Conservation (phyloP, 2,329 filamentous ascomycete genomes). For the Teratosphaeria nubilosa region DNA sequence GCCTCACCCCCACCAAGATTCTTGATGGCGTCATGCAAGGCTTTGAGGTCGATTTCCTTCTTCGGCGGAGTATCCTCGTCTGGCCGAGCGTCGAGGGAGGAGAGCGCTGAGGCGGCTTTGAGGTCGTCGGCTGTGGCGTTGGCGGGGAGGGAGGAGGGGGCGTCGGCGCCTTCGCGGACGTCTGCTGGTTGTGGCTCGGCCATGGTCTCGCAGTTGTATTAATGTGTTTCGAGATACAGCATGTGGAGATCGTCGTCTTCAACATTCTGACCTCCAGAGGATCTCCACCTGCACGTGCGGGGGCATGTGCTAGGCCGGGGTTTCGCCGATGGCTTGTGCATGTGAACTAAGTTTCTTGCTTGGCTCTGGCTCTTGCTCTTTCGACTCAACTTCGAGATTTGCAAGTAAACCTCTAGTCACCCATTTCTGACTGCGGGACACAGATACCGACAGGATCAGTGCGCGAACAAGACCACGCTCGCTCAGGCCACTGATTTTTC, state of each 20-base stretch:
- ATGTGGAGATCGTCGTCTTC: not conserved
- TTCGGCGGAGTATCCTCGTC: constrained; percentile 37
- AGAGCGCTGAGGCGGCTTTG: constrained; percentile 65
- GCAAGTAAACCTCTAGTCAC: not conserved
- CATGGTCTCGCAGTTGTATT: constrained; percentile 34
- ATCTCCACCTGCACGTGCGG: not conserved
- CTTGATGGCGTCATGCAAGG: constrained; percentile 63
- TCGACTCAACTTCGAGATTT: not conserved
- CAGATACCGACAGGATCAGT: no score
- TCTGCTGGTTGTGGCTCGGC: constrained; percentile 50
- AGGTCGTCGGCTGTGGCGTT: constrained; percentile 58
- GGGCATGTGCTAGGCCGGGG: not conserved
- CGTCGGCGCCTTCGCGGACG: constrained; percentile 50
- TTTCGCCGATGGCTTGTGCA: not conserved
- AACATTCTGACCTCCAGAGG: not conserved
- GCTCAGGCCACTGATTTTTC: not conserved
- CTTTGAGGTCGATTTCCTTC: constrained; percentile 58
- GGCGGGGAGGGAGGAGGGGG: constrained; percentile 42
- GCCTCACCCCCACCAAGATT: constrained; percentile 34
- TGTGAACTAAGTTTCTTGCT: not conserved
- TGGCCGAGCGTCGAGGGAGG: constrained; percentile 51
- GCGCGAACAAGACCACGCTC: not conserved
- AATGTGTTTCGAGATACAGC: no score
- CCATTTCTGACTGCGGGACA: no score
- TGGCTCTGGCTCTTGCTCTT: not conserved